Evolutionary conservation across 768 basidiomycete genomes (phyloP).

Genomic region (Phlegmacium glaucopus): DNA sequence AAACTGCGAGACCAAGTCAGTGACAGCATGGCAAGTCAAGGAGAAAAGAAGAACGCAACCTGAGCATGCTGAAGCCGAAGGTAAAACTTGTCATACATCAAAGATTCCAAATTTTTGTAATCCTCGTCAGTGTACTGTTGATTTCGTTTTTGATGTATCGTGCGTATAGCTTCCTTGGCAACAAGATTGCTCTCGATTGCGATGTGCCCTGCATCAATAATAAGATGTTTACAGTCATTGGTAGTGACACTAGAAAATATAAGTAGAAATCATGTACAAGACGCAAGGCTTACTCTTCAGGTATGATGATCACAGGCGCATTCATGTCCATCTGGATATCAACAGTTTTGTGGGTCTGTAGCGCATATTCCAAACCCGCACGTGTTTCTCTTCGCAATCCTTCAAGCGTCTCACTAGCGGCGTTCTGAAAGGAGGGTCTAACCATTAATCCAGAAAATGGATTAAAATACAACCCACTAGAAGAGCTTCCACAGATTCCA

Average conservation of each 20-base stretch:
- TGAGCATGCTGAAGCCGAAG: slow-evolving; percentile 87
- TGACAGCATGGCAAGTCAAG: slow-evolving; percentile 28
- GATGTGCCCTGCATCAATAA: slow-evolving; percentile 96
- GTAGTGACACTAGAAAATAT: slow-evolving; percentile 59
- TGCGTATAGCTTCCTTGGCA: slow-evolving; percentile 73
- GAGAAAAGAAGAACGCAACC: slow-evolving; percentile 39
- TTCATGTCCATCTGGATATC: slow-evolving; percentile 97
- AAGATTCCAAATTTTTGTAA: slow-evolving; percentile 76
- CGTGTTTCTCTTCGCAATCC: slow-evolving; percentile 92
- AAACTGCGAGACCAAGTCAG: slow-evolving; percentile 53
- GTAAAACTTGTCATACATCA: slow-evolving; percentile 93
- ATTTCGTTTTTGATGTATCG: slow-evolving; percentile 79
- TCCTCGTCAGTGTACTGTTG: slow-evolving; percentile 87
- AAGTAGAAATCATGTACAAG: slow-evolving; percentile 3
- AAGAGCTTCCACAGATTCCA: slow-evolving; percentile 93
- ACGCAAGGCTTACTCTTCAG: slow-evolving; percentile 68
- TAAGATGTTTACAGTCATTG: slow-evolving; percentile 76
- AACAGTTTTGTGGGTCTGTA: slow-evolving; percentile 92
- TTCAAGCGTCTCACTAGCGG: slow-evolving; percentile 90
- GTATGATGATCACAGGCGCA: slow-evolving; percentile 95
- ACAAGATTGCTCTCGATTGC: slow-evolving; percentile 89
- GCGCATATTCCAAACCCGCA: slow-evolving; percentile 88
- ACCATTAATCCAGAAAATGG: slow-evolving; percentile 3
- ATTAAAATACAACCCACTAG: slow-evolving; percentile 49
- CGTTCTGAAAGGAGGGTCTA: slow-evolving; percentile 51